A percentile compares a stretch with the other conserved stretches of the same genome.
phyloP scores from a whole-genome alignment of 805 yeast genomes.

The Yarrowia porcina region DNA sequence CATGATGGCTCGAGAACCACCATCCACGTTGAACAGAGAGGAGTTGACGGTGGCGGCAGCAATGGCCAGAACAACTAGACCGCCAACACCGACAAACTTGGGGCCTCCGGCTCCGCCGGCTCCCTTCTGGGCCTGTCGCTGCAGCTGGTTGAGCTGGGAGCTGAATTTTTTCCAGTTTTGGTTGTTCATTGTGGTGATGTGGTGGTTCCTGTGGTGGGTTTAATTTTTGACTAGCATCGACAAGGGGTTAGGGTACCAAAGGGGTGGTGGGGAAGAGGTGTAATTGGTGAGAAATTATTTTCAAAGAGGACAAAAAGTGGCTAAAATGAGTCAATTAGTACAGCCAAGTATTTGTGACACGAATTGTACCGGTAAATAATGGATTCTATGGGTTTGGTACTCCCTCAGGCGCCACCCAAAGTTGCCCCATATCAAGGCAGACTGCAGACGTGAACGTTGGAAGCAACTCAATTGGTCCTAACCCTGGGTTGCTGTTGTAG shows the following conservation, averaged over 20 bases:
- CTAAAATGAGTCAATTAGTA: background rate
- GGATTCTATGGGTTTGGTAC: no score
- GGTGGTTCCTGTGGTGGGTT: background rate
- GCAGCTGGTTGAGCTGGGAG: conserved; percentile 23
- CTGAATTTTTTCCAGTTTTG: conserved; percentile 23
- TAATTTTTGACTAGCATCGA: background rate
- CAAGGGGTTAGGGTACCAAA: background rate
- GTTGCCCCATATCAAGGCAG: conserved; percentile 5
- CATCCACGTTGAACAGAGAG: conserved; percentile 83
- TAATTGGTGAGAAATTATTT: background rate
- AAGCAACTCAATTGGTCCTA: conserved; percentile 5
- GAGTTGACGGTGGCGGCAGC: conserved; percentile 53
- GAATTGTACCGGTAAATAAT: no score
- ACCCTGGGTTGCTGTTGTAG: conserved; percentile 8
- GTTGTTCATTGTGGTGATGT: conserved; percentile 17
- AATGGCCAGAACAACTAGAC: conserved; percentile 55
- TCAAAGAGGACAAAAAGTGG: no score
- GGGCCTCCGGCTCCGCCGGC: conserved; percentile 43
- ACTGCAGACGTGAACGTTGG: conserved; percentile 1
- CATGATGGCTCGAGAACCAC: conserved; percentile 97
- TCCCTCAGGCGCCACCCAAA: conserved; percentile 5
- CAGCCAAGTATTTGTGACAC: no score
- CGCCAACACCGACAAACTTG: conserved; percentile 60
- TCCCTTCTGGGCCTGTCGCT: conserved; percentile 18
- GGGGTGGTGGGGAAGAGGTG: background rate